These are phyloP conservation scores for Rubia yunnanensis DNA, from an alignment of 257 asterid genomes.

Conservation along the genomic window DNA sequence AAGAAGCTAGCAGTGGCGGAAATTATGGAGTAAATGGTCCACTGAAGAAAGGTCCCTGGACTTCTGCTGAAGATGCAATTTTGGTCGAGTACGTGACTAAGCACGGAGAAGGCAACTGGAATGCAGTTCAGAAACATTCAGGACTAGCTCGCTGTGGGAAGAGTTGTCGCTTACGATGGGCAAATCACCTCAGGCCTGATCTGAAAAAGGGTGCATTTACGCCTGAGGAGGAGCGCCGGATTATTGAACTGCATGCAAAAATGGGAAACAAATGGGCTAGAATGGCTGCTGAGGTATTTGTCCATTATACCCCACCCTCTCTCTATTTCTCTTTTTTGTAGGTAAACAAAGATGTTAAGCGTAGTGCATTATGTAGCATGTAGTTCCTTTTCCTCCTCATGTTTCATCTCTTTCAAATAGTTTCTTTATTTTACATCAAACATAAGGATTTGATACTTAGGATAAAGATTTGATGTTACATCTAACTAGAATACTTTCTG, in stretches of 20 bases:
- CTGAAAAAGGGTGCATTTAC: conserved; percentile 62
- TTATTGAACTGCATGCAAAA: conserved; percentile 62
- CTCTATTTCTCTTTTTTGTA: background rate
- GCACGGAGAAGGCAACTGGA: conserved; percentile 87
- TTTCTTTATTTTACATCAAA: background rate
- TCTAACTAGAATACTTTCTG: background rate
- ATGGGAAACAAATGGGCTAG: conserved; percentile 88
- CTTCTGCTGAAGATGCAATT: conserved; percentile 63
- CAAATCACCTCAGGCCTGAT: conserved; percentile 77
- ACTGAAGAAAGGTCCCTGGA: conserved; percentile 91
- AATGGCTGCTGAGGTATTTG: conserved; percentile 77
- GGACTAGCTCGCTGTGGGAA: conserved; percentile 88
- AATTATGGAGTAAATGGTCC: conserved; percentile 28
- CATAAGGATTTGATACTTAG: background rate
- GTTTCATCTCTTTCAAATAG: background rate
- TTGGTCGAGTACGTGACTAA: conserved; percentile 49
- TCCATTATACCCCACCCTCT: background rate
- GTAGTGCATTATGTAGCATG: background rate
- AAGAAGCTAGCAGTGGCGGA: conserved; percentile 44
- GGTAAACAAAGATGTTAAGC: background rate
- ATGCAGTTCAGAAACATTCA: conserved; percentile 64
- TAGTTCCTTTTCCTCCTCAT: background rate
- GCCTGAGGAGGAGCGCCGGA: conserved; percentile 59
- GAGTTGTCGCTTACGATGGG: conserved; percentile 87
- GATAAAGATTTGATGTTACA: background rate